These are phyloP conservation scores for Incumbomyces delicatus DNA, from an alignment of 2,329 filamentous ascomycete genomes.

Conservation along the genomic window DNA sequence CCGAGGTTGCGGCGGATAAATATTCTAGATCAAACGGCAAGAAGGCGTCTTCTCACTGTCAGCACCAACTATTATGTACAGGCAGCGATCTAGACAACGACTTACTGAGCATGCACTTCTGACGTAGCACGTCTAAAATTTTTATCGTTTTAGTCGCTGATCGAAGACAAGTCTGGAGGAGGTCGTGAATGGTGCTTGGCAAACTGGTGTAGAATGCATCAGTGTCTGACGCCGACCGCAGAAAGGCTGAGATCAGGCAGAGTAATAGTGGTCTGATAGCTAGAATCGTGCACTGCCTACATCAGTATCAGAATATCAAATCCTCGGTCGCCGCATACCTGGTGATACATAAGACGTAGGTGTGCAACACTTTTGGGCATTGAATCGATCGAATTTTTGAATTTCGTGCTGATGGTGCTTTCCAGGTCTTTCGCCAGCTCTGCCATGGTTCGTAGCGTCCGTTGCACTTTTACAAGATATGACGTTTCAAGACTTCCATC, in stretches of 20 bases:
- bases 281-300: slow-evolving; percentile 30
- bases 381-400: slow-evolving; percentile 28
- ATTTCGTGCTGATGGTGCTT: slow-evolving; percentile 28
- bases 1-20: slow-evolving; percentile 34
- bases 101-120: slow-evolving; percentile 40
- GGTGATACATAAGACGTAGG: slow-evolving; percentile 31
- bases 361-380: slow-evolving; percentile 36
- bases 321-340: slow-evolving; percentile 27
- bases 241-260: slow-evolving; percentile 32
- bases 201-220: slow-evolving; percentile 25
- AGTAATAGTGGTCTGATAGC: slow-evolving; percentile 34
- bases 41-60: slow-evolving; percentile 33
- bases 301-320: background rate
- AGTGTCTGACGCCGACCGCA: slow-evolving; percentile 22
- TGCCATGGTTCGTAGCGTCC: slow-evolving; percentile 30
- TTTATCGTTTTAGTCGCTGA: slow-evolving; percentile 34
- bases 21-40: slow-evolving; percentile 40
- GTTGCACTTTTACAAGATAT: slow-evolving; percentile 31
- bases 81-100: slow-evolving; percentile 11
- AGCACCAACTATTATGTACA: background rate
- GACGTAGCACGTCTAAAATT: slow-evolving; percentile 36
- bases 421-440: slow-evolving; percentile 31
- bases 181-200: slow-evolving; percentile 28
- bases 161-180: slow-evolving; percentile 35
- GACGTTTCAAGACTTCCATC: slow-evolving; percentile 29